phyloP scores from a whole-genome alignment of 1,284 basidiomycete genomes.

The Ganoderma resinaceum region DNA sequence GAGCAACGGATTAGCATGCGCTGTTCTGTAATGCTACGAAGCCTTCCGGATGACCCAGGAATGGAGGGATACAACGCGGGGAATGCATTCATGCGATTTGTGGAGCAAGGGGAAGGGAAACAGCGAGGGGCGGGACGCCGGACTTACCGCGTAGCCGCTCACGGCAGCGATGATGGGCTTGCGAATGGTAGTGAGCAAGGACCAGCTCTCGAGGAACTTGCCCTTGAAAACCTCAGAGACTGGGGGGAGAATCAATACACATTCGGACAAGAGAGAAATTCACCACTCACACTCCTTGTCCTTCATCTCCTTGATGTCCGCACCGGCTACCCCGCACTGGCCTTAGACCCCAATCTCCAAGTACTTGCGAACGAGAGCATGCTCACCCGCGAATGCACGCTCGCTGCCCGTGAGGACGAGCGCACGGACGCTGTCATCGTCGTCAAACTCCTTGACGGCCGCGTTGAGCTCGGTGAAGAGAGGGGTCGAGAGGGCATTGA shows the following conservation, averaged over 20 bases:
- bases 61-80: too few species aligned
- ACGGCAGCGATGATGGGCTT: constrained; percentile 98
- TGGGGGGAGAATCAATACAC: constrained; percentile 38
- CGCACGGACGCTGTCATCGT: constrained; percentile 77
- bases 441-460: constrained; percentile 77
- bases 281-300: constrained; percentile 80
- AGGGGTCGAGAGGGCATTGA: constrained; percentile 90
- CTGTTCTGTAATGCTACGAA: too few species aligned
- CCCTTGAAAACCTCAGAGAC: constrained; percentile 88
- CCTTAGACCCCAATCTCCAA: background rate
- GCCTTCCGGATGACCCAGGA: background rate
- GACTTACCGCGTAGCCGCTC: constrained; percentile 89
- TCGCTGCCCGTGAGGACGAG: constrained; percentile 95
- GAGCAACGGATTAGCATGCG: background rate
- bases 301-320: constrained; percentile 95
- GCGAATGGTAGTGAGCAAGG: constrained; percentile 74
- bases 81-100: background rate
- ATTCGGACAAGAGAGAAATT: background rate
- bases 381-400: constrained; percentile 89
- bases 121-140: constrained; percentile 8
- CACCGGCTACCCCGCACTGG: constrained; percentile 63
- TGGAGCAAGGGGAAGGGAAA: background rate
- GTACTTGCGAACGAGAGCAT: background rate
- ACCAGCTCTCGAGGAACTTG: constrained; percentile 93
- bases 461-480: constrained; percentile 82